Conservation (phyloP, 1,284 basidiomycete species). For the Meripilus lineatus region DNA sequence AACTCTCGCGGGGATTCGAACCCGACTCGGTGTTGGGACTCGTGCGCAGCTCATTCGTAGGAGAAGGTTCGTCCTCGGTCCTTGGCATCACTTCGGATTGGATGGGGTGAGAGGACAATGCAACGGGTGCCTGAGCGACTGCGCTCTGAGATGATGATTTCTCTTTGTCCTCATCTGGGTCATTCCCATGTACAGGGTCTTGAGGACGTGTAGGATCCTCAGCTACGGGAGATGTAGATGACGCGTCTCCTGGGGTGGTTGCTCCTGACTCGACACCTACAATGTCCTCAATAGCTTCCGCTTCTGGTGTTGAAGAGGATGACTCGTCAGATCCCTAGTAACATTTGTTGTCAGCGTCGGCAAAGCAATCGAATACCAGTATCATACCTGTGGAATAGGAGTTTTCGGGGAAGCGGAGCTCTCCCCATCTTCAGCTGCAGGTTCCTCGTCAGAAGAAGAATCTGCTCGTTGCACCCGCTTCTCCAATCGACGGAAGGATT, state of each 20-base stretch:
- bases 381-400: too few relatives aligned
- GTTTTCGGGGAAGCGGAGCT: too few relatives aligned
- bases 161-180: not conserved
- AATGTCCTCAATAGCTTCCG: not conserved
- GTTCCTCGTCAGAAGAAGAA: constrained; percentile 24
- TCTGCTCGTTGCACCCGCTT: constrained; percentile 15
- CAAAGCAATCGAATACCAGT: too few relatives aligned
- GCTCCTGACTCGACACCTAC: too few relatives aligned
- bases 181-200: too few relatives aligned
- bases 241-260: not conserved
- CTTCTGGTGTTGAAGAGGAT: not conserved
- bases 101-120: not conserved
- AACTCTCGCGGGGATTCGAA: not conserved
- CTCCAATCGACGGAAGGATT: constrained; percentile 21
- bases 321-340: too few relatives aligned
- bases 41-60: not conserved
- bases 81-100: not conserved
- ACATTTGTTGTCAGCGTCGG: too few relatives aligned
- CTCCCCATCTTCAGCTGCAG: constrained; percentile 15
- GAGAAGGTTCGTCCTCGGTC: not conserved
- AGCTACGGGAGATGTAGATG: not conserved
- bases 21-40: not conserved
- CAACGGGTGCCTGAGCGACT: not conserved
- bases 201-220: too few relatives aligned
- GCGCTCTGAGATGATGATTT: not conserved